Base-by-base conservation (phyloP, 2,329 filamentous ascomycete genomes). In the Hysterium pulicare region DNA sequence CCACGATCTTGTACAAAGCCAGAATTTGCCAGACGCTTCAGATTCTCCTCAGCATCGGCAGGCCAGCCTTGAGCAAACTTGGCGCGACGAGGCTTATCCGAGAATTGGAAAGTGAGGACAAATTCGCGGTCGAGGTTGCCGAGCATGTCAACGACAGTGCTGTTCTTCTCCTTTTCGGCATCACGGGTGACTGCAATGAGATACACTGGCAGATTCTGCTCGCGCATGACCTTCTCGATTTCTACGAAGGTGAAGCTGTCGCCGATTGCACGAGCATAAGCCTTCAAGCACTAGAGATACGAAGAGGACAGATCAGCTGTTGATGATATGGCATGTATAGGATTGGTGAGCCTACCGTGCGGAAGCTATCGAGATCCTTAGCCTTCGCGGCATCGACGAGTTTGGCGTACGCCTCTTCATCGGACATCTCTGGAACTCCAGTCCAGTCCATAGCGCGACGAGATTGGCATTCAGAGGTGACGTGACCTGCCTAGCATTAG, bases 21-120 rank as follows among this genome's bases (percentile, higher is more conserved):
- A 33, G 82, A 83, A 48, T 86, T 76, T 2, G 70, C 66, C n/a
- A 89, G 75, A 24, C 85, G 82, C 48, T 72, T 65, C 3, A 84
- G 46, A 52, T 87, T 84, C 56, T 86, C 80, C 11, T 77, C 77
- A 0, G 71, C 57, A 20, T 69, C 69, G 44, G 73, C 64, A 3
- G 84, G 84, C 80, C 82, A 88, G 1, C 69, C 61, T 1, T 77
- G 71, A 16, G 71, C 72, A 61, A 86, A 78, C 51, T 55, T 66
- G 10, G 50, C 47, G 34, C 64, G 60, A 39, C 77, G 77, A 38
- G 83, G 77, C 50, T 78, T 78, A 23, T 74, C 64, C 1, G 72
- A 73, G 51, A 82, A 81, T 37, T 84, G 79, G 57, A 83, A 81
- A 0, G 78, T 78, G 38, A 87, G 71, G 1, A 76, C 76, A 53